phyloP scores from a whole-genome alignment of 2,329 filamentous ascomycete species.

The Alternaria hordeiaustralica region DNA sequence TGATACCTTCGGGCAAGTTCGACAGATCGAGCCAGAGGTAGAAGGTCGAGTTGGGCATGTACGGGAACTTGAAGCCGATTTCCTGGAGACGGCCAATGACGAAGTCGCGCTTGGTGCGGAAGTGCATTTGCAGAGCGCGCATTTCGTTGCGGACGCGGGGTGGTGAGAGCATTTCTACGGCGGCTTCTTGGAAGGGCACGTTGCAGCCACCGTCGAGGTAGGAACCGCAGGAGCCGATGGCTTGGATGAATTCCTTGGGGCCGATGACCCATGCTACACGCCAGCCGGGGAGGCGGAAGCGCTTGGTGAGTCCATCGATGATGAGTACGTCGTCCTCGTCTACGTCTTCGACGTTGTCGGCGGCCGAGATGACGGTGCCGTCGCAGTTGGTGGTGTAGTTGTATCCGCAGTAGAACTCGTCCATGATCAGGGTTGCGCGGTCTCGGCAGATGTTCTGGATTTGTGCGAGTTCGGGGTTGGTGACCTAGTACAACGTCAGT shows the following conservation, averaged over 20 bases:
- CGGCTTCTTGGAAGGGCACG: slow-evolving; percentile 93
- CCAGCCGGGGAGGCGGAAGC: slow-evolving; percentile 95
- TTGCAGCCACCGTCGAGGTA: slow-evolving; percentile 96
- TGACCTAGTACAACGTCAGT: slow-evolving; percentile 53
- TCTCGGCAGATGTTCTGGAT: slow-evolving; percentile 94
- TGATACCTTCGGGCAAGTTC: slow-evolving; percentile 77
- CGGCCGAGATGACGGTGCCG: slow-evolving; percentile 85
- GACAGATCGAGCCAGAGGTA: slow-evolving; percentile 80
- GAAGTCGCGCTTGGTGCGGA: slow-evolving; percentile 92
- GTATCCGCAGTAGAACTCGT: slow-evolving; percentile 74
- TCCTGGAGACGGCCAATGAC: slow-evolving; percentile 78
- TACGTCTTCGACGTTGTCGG: slow-evolving; percentile 88
- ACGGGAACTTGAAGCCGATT: slow-evolving; percentile 83
- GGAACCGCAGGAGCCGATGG: slow-evolving; percentile 88
- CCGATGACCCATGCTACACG: slow-evolving; percentile 96
- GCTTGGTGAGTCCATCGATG: slow-evolving; percentile 95
- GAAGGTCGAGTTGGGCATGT: slow-evolving; percentile 89
- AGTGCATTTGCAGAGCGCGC: slow-evolving; percentile 86
- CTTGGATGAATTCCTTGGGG: slow-evolving; percentile 94
- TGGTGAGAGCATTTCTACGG: slow-evolving; percentile 91
- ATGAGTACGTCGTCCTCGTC: slow-evolving; percentile 82
- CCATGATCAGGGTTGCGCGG: slow-evolving; percentile 88
- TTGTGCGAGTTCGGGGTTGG: slow-evolving; percentile 82
- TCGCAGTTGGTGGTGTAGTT: slow-evolving; percentile 95
- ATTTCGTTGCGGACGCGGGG: slow-evolving; percentile 81